These are phyloP conservation scores for Penicillium frequentans DNA, from an alignment of 2,329 filamentous ascomycete genomes.

Conservation along the genomic window DNA sequence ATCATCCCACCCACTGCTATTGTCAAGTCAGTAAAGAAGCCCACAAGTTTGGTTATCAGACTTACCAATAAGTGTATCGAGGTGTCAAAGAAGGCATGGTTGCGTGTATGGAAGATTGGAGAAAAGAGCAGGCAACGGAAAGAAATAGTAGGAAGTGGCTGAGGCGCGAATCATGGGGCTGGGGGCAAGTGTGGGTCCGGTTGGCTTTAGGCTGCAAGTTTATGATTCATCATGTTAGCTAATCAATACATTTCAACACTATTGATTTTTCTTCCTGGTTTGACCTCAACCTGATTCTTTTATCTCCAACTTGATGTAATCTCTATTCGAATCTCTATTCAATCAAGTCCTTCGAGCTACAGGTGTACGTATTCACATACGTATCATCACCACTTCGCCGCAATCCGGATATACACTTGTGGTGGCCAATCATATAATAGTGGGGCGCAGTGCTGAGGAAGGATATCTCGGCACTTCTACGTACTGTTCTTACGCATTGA, in stretches of 20 bases:
- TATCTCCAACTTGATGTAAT: not conserved
- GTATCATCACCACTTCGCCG: not conserved
- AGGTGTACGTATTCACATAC: not conserved
- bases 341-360: not conserved
- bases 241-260: not conserved
- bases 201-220: slow-evolving; percentile 20
- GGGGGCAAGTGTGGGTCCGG: slow-evolving; percentile 8
- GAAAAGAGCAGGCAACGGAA: not conserved
- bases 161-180: slow-evolving; percentile 11
- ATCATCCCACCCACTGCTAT: slow-evolving; percentile 3
- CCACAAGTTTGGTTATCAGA: not conserved
- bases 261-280: not conserved
- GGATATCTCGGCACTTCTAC: not conserved
- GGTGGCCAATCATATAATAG: not conserved
- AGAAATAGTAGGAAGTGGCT: slow-evolving; percentile 12
- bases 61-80: not conserved
- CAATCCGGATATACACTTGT: not conserved
- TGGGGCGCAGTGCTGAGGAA: not conserved
- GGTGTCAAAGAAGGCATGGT: not conserved
- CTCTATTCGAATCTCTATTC: not conserved
- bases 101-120: slow-evolving; percentile 1
- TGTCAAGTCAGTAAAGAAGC: not conserved
- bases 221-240: slow-evolving; percentile 15
- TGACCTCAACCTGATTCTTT: not conserved
- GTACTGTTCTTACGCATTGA: not conserved